Conservation (phyloP, 73 alveolate species). For the Paramecium tetraurelia region DNA sequence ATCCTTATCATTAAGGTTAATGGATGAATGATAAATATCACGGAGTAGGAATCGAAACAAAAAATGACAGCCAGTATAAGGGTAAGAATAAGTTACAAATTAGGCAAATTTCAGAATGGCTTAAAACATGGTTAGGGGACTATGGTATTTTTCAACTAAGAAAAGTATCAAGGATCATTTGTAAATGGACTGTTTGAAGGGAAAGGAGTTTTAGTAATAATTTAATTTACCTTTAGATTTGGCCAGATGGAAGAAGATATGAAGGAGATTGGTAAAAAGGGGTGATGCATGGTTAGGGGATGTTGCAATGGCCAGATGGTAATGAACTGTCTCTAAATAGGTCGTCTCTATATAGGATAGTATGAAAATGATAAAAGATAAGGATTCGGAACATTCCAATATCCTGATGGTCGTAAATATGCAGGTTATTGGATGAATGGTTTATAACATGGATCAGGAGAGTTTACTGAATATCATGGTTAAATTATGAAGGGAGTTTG, state of each 20-base stretch:
- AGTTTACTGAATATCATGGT: background rate
- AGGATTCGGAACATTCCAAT: slow-evolving; percentile 24
- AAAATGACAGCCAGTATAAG: background rate
- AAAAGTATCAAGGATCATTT: background rate
- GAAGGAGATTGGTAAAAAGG: slow-evolving; percentile 30
- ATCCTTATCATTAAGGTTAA: background rate
- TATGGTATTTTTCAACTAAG: background rate
- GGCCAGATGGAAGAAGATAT: slow-evolving; percentile 48
- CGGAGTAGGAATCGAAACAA: background rate
- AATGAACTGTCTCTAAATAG: background rate
- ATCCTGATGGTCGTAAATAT: slow-evolving; percentile 37
- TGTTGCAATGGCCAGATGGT: slow-evolving; percentile 18
- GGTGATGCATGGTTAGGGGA: slow-evolving; percentile 20
- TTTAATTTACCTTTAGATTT: background rate
- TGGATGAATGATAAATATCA: slow-evolving; percentile 22
- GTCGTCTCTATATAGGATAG: background rate
- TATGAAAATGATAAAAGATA: background rate
- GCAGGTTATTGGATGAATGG: slow-evolving; percentile 2
- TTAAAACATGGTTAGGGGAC: background rate
- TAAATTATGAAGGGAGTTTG: background rate
- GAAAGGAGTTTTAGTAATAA: background rate
- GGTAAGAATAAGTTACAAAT: background rate
- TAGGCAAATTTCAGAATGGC: background rate
- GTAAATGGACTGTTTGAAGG: background rate
- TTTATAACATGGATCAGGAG: slow-evolving; percentile 25